Evolutionary conservation across 352 stramenopile genomes (phyloP).

Genomic region (Globisporangium uncinulatum): DNA sequence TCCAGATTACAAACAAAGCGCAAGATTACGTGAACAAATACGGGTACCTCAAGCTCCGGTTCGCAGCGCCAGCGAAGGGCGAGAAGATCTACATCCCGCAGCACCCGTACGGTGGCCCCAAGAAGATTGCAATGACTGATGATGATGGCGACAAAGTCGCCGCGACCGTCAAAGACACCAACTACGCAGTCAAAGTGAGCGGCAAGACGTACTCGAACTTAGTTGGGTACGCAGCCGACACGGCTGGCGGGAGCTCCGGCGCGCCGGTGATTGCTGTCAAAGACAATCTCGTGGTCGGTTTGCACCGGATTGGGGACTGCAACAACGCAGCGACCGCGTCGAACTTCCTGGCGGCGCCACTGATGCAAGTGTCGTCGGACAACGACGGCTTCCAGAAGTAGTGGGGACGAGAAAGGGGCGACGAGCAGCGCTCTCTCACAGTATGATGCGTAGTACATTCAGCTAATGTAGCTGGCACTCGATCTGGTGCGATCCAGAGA

Average conservation of each 20-base stretch:
- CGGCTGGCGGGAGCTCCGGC: slow-evolving; percentile 23
- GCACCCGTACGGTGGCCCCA: slow-evolving; percentile 21
- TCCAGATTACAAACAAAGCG: slow-evolving; percentile 18
- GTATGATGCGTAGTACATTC: too few relatives aligned
- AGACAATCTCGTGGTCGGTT: slow-evolving; percentile 23
- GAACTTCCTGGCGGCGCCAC: slow-evolving; percentile 11
- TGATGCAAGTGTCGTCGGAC: slow-evolving; percentile 19
- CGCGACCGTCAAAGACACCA: slow-evolving; percentile 10
- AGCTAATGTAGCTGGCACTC: too few relatives aligned
- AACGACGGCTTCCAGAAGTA: slow-evolving; percentile 21
- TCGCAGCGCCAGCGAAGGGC: slow-evolving; percentile 9
- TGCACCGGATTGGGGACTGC: slow-evolving; percentile 36
- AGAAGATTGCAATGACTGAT: slow-evolving; percentile 30
- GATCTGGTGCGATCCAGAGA: too few relatives aligned
- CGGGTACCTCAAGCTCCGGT: slow-evolving; percentile 25
- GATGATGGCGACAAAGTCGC: slow-evolving; percentile 26
- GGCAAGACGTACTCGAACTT: slow-evolving; percentile 7
- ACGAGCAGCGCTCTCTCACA: too few relatives aligned
- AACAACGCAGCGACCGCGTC: slow-evolving; percentile 29
- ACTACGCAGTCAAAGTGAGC: slow-evolving; percentile 18
- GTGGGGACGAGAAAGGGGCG: too few relatives aligned
- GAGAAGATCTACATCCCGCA: slow-evolving; percentile 35
- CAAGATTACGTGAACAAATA: slow-evolving; percentile 16
- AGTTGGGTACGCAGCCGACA: slow-evolving; percentile 27
- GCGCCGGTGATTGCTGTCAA: slow-evolving; percentile 26